Base-by-base conservation (phyloP, 169 alveolate species). In the Theileria luwenshuni region DNA sequence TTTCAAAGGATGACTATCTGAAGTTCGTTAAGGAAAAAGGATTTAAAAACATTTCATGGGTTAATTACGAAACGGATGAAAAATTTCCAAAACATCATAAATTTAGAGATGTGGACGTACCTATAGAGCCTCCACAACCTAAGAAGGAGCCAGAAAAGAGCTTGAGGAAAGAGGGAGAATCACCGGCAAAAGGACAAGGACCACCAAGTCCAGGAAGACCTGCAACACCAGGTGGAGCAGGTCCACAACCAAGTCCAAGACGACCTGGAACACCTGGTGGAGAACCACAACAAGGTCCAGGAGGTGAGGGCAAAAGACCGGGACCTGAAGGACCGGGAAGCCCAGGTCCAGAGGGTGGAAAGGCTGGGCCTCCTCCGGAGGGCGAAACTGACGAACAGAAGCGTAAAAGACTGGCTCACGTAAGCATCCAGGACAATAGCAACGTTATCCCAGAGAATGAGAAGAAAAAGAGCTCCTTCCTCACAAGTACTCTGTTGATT, bases 41-140 rank as follows among this genome's bases (percentile, higher is more conserved):
- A 19, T 8, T 23, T 38, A 2, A 13, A 2, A 54, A 54, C 63
- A n/a, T 13, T 2, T 32, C 33, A 27, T 8, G 27, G 13, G 27
- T 23, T 3, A 38, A n/a, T 2, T 54, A n/a, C 33, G 63, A 54
- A 54, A 54, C 27, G 32, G 63, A 21, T 8, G 63, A 54, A n/a
- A n/a, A 54, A 38, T 54, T 54, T 38, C 43, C 27, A 54, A 54
- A 10, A 13, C 63, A 32, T 13, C 43, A 54, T 38, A 54, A 54
- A 8, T 49, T 2, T 25, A 30, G 3, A 49, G 59, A n/a, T 25
- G 23, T 21, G 8, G 27, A 54, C 63, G 15, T 33, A 12, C 63
- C 63, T 2, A 38, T 23, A 2, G 63, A 54, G 63, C 45, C 45
- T 10, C 45, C 45, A 38, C 5, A 10, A 38, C 17, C 5, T 10